Evolutionary conservation across 176 grass and related monocot genomes (phyloP).

Genomic region (Ampelocalamus luodianensis): DNA sequence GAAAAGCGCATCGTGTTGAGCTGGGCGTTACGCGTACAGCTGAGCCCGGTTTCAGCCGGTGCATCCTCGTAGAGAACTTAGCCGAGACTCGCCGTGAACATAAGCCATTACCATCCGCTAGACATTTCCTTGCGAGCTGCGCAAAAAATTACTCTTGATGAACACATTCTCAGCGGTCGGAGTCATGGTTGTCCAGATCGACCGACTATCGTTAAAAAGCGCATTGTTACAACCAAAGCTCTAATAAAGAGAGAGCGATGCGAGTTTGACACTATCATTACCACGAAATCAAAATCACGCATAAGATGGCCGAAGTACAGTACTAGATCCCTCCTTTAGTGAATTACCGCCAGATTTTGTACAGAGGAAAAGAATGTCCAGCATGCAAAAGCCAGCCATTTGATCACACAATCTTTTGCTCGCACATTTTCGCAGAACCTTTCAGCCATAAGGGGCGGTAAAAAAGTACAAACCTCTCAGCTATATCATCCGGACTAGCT

Average conservation of each 20-base stretch:
- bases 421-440: background rate
- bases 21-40: background rate
- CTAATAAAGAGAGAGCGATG: background rate
- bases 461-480: constrained; percentile 3
- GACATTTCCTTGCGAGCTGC: background rate
- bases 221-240: background rate
- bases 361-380: constrained; percentile 25
- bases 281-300: background rate
- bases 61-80: background rate
- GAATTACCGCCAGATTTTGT: constrained; percentile 32
- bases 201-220: background rate
- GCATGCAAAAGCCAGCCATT: constrained; percentile 10
- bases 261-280: background rate
- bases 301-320: background rate
- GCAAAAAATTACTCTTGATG: background rate
- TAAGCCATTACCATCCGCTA: background rate
- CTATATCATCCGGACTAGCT: background rate
- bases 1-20: background rate
- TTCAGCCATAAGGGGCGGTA: background rate
- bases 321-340: background rate
- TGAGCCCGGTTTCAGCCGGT: background rate
- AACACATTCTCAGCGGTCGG: background rate
- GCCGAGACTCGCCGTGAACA: background rate
- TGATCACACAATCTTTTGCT: background rate
- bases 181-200: background rate